phyloP scores from a whole-genome alignment of 768 basidiomycete species.

The Xanthoconium stramineum region DNA sequence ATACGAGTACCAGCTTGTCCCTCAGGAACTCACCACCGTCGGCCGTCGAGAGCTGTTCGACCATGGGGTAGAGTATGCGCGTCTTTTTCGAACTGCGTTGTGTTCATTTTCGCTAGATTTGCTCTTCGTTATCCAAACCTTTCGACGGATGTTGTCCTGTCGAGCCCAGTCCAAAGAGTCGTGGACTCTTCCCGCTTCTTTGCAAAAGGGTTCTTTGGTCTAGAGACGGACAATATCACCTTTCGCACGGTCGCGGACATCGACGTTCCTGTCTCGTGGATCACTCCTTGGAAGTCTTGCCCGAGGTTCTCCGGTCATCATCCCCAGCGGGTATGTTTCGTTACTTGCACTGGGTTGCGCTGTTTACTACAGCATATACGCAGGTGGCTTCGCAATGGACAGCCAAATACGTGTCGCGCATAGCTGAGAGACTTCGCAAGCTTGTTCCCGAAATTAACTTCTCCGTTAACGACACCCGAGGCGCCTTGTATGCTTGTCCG shows the following conservation, averaged over 20 bases:
- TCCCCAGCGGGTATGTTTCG: slow-evolving; percentile 3
- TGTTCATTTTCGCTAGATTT: slow-evolving; percentile 10
- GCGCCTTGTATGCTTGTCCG: slow-evolving; percentile 42
- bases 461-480: slow-evolving; percentile 34
- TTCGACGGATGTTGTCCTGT: slow-evolving; percentile 16
- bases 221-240: slow-evolving; percentile 22
- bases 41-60: slow-evolving; percentile 39
- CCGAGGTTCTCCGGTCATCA: slow-evolving; percentile 13
- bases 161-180: slow-evolving; percentile 22
- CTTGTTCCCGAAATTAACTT: slow-evolving; percentile 34
- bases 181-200: slow-evolving; percentile 44
- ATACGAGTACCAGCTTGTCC: slow-evolving; percentile 32
- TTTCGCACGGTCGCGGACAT: slow-evolving; percentile 35
- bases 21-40: slow-evolving; percentile 35
- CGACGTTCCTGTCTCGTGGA: slow-evolving; percentile 36
- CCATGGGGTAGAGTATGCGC: slow-evolving; percentile 36
- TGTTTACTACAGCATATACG: background rate
- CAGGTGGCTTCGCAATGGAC: slow-evolving; percentile 31
- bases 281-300: slow-evolving; percentile 41
- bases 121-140: slow-evolving; percentile 22
- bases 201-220: slow-evolving; percentile 38
- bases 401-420: slow-evolving; percentile 33
- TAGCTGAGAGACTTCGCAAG: slow-evolving; percentile 34
- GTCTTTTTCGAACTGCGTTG: background rate
- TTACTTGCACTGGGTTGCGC: background rate